These are phyloP conservation scores for Prunus kanzakura DNA, from an alignment of 306 rosid genomes.

Conservation along the genomic window DNA sequence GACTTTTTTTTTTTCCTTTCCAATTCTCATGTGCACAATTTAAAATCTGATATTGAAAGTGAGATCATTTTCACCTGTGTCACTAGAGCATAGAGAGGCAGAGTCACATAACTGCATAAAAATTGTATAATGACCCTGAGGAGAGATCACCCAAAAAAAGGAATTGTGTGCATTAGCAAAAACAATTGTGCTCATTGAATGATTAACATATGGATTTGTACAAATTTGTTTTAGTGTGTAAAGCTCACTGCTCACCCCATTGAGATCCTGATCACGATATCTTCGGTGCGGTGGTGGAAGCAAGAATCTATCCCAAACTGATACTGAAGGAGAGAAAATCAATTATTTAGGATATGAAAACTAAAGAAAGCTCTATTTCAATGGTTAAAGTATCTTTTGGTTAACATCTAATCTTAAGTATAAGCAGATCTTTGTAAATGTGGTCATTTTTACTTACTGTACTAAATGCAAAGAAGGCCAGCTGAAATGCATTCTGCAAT, in stretches of 20 bases:
- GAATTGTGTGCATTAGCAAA: not conserved
- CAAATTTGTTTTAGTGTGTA: not conserved
- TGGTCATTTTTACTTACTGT: slow-evolving; percentile 36
- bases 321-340: slow-evolving; percentile 33
- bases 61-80: slow-evolving; percentile 55
- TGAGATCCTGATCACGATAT: slow-evolving; percentile 49
- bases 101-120: slow-evolving; percentile 78
- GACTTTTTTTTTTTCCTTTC: no score
- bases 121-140: slow-evolving; percentile 68
- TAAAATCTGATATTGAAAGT: not conserved
- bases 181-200: not conserved
- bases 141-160: slow-evolving; percentile 16
- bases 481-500: slow-evolving; percentile 75
- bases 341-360: not conserved
- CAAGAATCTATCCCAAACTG: slow-evolving; percentile 33
- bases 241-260: slow-evolving; percentile 60
- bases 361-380: no score
- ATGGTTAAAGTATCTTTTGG: not conserved
- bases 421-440: not conserved
- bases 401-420: not conserved
- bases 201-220: not conserved
- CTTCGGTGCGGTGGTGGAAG: slow-evolving; percentile 42
- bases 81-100: slow-evolving; percentile 91
- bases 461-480: slow-evolving; percentile 73
- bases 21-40: no score